Conservation (phyloP, 1,284 basidiomycete species). For the Microbotryum scabiosae region DNA sequence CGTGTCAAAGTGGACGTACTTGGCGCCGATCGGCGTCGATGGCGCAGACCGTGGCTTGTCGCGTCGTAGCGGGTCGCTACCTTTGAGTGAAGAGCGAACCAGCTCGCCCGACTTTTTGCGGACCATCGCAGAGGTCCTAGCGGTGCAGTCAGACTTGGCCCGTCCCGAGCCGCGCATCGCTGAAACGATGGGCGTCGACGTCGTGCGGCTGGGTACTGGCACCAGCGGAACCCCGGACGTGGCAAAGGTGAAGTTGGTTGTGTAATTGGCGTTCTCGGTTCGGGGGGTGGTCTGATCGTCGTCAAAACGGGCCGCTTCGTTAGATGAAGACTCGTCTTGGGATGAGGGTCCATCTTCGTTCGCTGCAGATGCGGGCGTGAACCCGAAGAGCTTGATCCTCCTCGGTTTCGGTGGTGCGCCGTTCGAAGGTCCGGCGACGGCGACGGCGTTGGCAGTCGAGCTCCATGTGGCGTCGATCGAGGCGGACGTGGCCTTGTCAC, state of each 20-base stretch:
- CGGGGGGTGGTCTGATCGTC: neutral
- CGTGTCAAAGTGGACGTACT: conserved; percentile 86
- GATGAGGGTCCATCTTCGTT: conserved; percentile 17
- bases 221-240: neutral
- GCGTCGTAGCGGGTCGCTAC: conserved; percentile 41
- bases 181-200: neutral
- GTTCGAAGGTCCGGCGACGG: conserved; percentile 4
- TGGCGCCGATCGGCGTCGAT: conserved; percentile 58
- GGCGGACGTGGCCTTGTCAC: neutral
- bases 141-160: conserved; percentile 11
- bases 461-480: conserved; percentile 7
- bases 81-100: conserved; percentile 83
- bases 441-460: conserved; percentile 8
- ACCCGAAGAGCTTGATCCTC: conserved; percentile 11
- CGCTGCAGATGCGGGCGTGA: conserved; percentile 8
- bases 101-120: conserved; percentile 90
- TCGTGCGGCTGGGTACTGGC: conserved; percentile 9
- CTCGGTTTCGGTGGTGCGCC: neutral
- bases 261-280: neutral
- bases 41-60: conserved; percentile 52
- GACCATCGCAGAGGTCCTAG: conserved; percentile 42
- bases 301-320: neutral
- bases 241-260: conserved; percentile 4
- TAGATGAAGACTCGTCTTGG: conserved; percentile 14
- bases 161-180: conserved; percentile 2